phyloP scores from a whole-genome alignment of 148 eudicot species.

The Mesembryanthemum crystallinum region DNA sequence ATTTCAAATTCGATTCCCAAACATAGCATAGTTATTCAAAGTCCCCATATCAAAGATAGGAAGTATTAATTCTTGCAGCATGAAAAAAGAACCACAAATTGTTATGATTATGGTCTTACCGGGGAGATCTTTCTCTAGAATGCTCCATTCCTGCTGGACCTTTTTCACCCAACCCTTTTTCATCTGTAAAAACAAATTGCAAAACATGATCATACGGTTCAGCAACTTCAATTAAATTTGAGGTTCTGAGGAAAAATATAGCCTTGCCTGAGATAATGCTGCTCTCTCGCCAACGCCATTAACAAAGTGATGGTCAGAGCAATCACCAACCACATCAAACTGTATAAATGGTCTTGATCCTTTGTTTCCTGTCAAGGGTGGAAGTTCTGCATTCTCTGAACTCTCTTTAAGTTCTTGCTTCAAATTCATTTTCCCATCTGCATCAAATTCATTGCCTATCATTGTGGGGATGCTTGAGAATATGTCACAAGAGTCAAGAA shows the following conservation, averaged over 20 bases:
- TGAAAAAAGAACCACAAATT: neutral
- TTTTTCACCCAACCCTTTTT: conserved; percentile 75
- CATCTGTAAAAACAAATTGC: conserved; percentile 38
- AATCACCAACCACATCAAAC: conserved; percentile 74
- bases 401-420: conserved; percentile 25
- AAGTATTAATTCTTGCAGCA: neutral
- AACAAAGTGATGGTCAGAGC: conserved; percentile 82
- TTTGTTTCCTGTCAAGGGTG: conserved; percentile 24
- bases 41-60: neutral
- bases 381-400: conserved; percentile 24
- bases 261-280: conserved; percentile 54
- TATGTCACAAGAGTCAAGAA: conserved; percentile 36
- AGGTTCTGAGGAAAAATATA: neutral
- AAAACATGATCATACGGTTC: neutral
- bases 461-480: conserved; percentile 15
- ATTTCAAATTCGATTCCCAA: too few species aligned
- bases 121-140: conserved; percentile 84
- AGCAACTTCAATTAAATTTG: neutral
- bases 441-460: conserved; percentile 27
- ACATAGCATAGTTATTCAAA: neutral
- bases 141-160: conserved; percentile 93
- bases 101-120: conserved; percentile 39
- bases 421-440: conserved; percentile 29
- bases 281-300: conserved; percentile 47
- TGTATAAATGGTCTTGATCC: conserved; percentile 36